Evolutionary conservation across 495 filamentous ascomycete genomes (phyloP), one percentile per base, ranked within the genome.

Genomic region (Coniosporium apollinis): DNA sequence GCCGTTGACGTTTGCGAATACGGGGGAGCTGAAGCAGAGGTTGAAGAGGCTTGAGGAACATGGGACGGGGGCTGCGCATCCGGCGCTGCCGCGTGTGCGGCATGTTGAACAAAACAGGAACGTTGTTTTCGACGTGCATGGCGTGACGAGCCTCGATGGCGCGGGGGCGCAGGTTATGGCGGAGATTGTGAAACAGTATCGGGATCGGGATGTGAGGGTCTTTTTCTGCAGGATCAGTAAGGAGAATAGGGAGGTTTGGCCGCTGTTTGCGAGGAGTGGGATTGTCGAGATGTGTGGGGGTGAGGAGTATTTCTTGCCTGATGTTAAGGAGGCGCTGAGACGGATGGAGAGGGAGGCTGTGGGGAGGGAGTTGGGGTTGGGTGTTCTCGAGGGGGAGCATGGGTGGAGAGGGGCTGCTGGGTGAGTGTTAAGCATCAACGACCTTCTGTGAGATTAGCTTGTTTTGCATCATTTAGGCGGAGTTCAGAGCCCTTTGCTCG

Each of bases 101-200:
- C 54, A 66, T 13, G 65, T 71, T 10, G 73, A 80, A 41, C 73
- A 80, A 34, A 93, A 92, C 41, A 67, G 70, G 36, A 94, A 91
- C 46, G 66, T 97, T 50, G 86, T 97, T 38, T 96, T 97, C 50
- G 89, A 97, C 52, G 81, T 96, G 9, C 86, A 96, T 45, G 87
- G 89, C 1, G 89, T 97, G 1, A 89, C 86, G 0, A 73, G 74
- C 30, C 73, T 97, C 42, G 89, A 97, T 51, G 89, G 84, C 14
- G 87, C 82, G 0, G 89, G 87, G 1, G 79, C 82, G 0, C 89
- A 96, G 55, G 87, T 96, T 3, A 59, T 97, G 3, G 68, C 63
- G 30, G 89, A 96, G 58, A 94, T 96, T 42, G 82, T 97, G 24
- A 59, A 74, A 13, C 64, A 60, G 1, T 96, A 96, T 47, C 57